phyloP scores from a whole-genome alignment of 2,329 filamentous ascomycete genomes.

The Pseudocercospora fijiensis region DNA sequence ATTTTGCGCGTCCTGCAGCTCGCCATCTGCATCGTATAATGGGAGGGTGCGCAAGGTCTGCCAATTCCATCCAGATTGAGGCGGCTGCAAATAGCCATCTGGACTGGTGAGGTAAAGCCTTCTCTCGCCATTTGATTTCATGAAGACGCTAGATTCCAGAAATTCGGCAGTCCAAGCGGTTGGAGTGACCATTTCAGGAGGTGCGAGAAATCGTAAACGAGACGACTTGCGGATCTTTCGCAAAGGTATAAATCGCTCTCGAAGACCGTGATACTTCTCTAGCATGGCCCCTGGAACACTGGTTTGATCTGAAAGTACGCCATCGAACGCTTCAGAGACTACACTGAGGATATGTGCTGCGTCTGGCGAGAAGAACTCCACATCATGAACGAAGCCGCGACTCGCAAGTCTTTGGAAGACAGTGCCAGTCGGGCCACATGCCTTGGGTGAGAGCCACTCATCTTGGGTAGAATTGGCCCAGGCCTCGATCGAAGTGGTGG shows the following conservation, averaged over 20 bases:
- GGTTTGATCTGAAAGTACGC: conserved; percentile 38
- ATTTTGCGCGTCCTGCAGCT: conserved; percentile 60
- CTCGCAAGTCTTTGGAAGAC: conserved; percentile 72
- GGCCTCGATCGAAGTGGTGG: conserved; percentile 48
- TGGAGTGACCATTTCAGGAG: conserved; percentile 70
- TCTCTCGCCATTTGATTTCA: conserved; percentile 62
- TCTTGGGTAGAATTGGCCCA: conserved; percentile 45
- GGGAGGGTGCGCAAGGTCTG: conserved; percentile 64
- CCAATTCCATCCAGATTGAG: conserved; percentile 66
- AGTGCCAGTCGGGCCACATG: conserved; percentile 61
- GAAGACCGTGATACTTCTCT: conserved; percentile 57
- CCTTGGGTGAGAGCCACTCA: conserved; percentile 67
- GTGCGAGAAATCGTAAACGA: conserved; percentile 67
- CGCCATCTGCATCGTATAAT: conserved; percentile 48
- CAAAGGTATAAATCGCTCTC: conserved; percentile 70
- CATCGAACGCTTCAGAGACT: conserved; percentile 62
- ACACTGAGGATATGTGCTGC: conserved; percentile 67
- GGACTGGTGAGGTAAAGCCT: conserved; percentile 74
- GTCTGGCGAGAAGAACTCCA: conserved; percentile 62
- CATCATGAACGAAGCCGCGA: conserved; percentile 66
- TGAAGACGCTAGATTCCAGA: conserved; percentile 67
- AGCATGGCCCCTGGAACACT: not conserved
- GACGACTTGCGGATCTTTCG: conserved; percentile 74
- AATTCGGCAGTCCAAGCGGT: conserved; percentile 71
- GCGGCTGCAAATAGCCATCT: conserved; percentile 70